These are phyloP conservation scores for Sporothrix schenckii DNA, from an alignment of 2,329 filamentous ascomycete genomes.

Conservation along the genomic window DNA sequence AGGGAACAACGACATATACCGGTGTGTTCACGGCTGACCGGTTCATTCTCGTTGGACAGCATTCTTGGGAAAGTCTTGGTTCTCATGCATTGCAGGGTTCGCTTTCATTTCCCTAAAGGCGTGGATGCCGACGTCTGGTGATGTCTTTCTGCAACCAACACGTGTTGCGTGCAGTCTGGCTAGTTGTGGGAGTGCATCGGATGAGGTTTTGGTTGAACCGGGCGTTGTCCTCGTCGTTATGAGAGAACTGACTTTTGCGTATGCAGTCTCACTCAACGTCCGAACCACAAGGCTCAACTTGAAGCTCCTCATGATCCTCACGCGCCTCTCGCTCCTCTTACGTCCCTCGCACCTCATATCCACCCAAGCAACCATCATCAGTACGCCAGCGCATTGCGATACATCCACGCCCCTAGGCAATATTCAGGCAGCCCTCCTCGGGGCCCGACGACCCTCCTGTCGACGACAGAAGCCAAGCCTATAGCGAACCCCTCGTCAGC, in stretches of 20 bases:
- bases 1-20: neutral
- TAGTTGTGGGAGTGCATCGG: neutral
- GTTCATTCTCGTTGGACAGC: neutral
- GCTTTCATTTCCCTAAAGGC: neutral
- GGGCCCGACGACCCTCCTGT: neutral
- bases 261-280: no score
- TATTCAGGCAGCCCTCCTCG: neutral
- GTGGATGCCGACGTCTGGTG: neutral
- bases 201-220: neutral
- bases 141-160: neutral
- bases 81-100: neutral
- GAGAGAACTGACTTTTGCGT: neutral
- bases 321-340: no score
- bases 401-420: constrained; percentile 1
- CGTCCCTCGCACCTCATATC: neutral
- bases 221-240: neutral
- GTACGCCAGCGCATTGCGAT: neutral
- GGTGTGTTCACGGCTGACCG: neutral
- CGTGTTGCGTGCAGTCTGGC: constrained; percentile 5
- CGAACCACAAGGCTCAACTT: no score
- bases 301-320: neutral
- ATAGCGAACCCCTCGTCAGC: neutral
- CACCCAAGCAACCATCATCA: neutral
- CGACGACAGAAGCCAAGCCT: neutral
- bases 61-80: neutral